Base-by-base conservation (phyloP, 257 asterid species). In the Lithospermum erythrorhizon region DNA sequence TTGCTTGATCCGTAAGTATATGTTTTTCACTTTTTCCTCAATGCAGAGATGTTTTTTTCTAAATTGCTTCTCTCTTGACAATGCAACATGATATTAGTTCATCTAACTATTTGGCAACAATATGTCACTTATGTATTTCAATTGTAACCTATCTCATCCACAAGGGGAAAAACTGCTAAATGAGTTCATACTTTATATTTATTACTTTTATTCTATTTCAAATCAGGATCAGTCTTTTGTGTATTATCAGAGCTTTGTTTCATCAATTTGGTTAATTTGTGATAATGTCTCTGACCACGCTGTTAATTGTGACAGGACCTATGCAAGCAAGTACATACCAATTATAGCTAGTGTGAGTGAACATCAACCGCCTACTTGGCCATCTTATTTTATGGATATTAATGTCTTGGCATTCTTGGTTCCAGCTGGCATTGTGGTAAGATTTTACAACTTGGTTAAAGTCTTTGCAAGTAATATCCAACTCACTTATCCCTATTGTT, bases 341-440 rank as follows among this genome's bases (percentile, higher is more conserved):
- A 93, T 93, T 57, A 93, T 93, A 66, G 99, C 99, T 48, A 93
- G 99, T 65, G 99, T 93, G 68, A 93, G 99, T 67, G 99, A 89
- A 75, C 97, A 93, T 67, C 99, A 93, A 62, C 99, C 97, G 0
- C 99, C 99, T 59, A 89, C 99, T 51, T 93, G 99, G 99, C 99
- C 99, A 21, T 89, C 99, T 63, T 93, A 93, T 83, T 89, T 93
- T 61, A 93, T 93, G 99, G 97, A 93, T 75, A 82, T 93, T 45
- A 93, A 93, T 72, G 96, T 93, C 41, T 76, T 93, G 81, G 99
- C 99, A 35, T 89, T 93, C 78, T 76, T 93, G 82, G 97, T 93
- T 64, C 99, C 99, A 15, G 97, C 99, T 66, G 99, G 99, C 71
- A 93, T 93, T 57, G 53, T 89, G 74, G 97, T 93, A 81, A 89